A percentile compares a stretch with the other conserved stretches of the same genome.
Conservation (phyloP, 768 basidiomycete genomes). For the Fistulinella prunicolor region DNA sequence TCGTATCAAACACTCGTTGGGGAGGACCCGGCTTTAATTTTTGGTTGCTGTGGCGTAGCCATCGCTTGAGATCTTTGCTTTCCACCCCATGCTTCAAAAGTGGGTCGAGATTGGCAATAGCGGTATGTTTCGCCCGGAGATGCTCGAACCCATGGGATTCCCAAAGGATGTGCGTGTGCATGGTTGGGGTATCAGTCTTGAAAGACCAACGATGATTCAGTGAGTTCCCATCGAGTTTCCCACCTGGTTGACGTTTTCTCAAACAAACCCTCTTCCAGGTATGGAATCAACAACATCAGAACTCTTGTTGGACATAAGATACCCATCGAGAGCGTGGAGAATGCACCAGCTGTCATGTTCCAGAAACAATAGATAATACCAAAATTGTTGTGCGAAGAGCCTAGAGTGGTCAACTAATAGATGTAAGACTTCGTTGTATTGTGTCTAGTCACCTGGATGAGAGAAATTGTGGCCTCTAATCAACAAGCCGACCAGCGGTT, state of each 20-base stretch:
- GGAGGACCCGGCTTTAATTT: neutral
- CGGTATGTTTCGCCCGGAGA: conserved; percentile 99
- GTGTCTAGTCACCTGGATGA: neutral
- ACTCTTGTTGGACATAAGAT: conserved; percentile 98
- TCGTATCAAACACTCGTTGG: neutral
- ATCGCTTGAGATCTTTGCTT: conserved; percentile 97
- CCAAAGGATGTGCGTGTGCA: conserved; percentile 95
- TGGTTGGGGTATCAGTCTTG: conserved; percentile 93
- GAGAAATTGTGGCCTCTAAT: neutral
- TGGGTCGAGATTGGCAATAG: conserved; percentile 99
- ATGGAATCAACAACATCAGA: conserved; percentile 96
- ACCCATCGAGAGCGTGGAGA: conserved; percentile 84
- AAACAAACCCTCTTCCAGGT: conserved; percentile 44
- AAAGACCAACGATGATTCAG: conserved; percentile 99
- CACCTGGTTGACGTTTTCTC: conserved; percentile 1
- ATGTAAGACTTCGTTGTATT: conserved; percentile 4
- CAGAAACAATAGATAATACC: conserved; percentile 36
- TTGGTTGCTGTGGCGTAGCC: conserved; percentile 48
- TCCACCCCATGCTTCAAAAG: conserved; percentile 88
- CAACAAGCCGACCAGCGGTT: conserved; percentile 9
- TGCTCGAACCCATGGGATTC: conserved; percentile 98
- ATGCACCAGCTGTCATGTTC: conserved; percentile 88
- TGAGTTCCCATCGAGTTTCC: conserved; percentile 34
- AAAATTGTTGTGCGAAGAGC: neutral
- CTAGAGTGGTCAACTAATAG: conserved; percentile 3